These are phyloP conservation scores for Cercospora zeina DNA, from an alignment of 2,329 filamentous ascomycete species.

Conservation along the genomic window DNA sequence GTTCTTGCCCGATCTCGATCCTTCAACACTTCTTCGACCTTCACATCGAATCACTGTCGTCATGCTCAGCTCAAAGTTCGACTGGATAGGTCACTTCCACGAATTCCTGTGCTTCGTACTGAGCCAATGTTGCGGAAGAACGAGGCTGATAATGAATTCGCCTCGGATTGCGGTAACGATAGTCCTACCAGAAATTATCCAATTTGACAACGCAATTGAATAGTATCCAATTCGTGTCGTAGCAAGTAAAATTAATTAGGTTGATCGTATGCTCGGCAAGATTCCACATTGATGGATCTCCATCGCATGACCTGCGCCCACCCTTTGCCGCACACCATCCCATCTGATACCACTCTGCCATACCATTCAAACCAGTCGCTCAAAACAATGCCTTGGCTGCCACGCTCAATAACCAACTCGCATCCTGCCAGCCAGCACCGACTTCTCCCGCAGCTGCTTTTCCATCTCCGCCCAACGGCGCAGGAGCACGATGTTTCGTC, in stretches of 20 bases:
- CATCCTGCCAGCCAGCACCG: slow-evolving; percentile 58
- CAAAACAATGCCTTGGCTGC: slow-evolving; percentile 49
- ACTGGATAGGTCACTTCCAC: too few species aligned
- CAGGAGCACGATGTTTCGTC: slow-evolving; percentile 29
- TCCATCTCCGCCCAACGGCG: slow-evolving; percentile 36
- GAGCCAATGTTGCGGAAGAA: background rate
- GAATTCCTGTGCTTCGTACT: background rate
- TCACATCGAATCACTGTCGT: background rate
- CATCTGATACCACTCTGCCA: too few species aligned
- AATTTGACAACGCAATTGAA: too few species aligned
- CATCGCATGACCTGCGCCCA: background rate
- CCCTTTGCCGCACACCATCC: too few species aligned
- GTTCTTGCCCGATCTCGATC: background rate
- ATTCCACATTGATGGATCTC: background rate
- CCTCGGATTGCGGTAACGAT: too few species aligned
- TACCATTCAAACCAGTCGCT: background rate
- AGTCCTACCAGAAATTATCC: too few species aligned
- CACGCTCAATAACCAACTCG: slow-evolving; percentile 58
- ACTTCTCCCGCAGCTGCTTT: slow-evolving; percentile 43
- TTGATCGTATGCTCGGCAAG: background rate
- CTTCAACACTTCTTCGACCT: background rate
- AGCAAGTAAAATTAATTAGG: background rate
- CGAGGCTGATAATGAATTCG: background rate
- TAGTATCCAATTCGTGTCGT: background rate
- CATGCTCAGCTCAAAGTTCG: background rate